Percentiles rank a stretch among this genome's conserved stretches.
Conservation (phyloP, 495 filamentous ascomycete genomes). For the Hypoxylon subgilvum region DNA sequence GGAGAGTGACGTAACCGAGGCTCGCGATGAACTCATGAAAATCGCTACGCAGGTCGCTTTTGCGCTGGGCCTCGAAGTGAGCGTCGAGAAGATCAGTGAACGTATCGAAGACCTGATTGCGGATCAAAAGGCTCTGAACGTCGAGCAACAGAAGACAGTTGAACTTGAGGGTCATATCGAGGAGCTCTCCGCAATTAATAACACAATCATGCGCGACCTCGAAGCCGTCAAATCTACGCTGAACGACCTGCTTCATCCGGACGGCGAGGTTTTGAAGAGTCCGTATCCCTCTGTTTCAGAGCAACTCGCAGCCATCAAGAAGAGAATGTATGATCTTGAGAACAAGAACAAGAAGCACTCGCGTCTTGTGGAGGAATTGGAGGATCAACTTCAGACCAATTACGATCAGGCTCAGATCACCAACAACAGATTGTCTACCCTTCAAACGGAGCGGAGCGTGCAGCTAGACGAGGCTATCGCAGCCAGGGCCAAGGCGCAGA, state of each 20-base stretch:
- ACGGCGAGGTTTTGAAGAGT: constrained; percentile 52
- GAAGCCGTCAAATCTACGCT: constrained; percentile 56
- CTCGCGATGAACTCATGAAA: constrained; percentile 70
- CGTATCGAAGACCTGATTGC: constrained; percentile 59
- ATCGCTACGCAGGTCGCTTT: constrained; percentile 63
- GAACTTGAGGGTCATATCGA: constrained; percentile 56
- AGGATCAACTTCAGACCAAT: constrained; percentile 93
- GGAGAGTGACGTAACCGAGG: constrained; percentile 71
- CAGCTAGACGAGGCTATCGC: constrained; percentile 63
- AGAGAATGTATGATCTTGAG: constrained; percentile 70
- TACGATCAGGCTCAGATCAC: constrained; percentile 89
- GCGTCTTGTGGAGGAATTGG: constrained; percentile 89
- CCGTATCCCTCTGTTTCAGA: constrained; percentile 66
- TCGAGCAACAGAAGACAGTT: constrained; percentile 62
- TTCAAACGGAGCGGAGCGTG: constrained; percentile 71
- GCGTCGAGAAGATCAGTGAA: constrained; percentile 60
- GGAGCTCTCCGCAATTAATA: constrained; percentile 60
- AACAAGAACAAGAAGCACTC: constrained; percentile 79
- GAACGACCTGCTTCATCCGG: constrained; percentile 50
- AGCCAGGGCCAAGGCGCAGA: constrained; percentile 55
- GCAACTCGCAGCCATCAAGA: constrained; percentile 73
- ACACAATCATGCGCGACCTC: constrained; percentile 61
- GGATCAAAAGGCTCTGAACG: constrained; percentile 54
- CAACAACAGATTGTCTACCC: constrained; percentile 73
- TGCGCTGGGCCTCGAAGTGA: constrained; percentile 59